Conservation (phyloP, 148 eudicot genomes). For the Euryodendron excelsum region DNA sequence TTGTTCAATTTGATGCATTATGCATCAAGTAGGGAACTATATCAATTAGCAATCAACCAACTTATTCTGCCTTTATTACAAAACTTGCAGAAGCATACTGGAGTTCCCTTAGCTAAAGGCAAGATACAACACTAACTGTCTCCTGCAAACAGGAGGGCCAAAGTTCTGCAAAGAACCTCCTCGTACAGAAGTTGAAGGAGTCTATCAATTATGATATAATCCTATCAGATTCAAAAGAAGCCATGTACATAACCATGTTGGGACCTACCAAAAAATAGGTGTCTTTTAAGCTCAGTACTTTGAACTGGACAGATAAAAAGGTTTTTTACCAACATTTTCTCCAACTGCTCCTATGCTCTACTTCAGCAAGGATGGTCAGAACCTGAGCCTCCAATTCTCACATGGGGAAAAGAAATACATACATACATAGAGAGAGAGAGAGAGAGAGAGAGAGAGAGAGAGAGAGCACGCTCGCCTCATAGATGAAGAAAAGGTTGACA, state of each 20-base stretch:
- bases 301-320: neutral
- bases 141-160: neutral
- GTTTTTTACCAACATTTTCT: neutral
- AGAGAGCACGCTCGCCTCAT: too few relatives aligned
- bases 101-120: neutral
- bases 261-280: too few relatives aligned
- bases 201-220: neutral
- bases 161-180: neutral
- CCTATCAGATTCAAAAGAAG: neutral
- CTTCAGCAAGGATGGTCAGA: neutral
- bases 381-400: neutral
- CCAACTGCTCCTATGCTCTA: neutral
- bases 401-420: too few relatives aligned
- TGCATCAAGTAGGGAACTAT: neutral
- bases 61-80: neutral
- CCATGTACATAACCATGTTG: neutral
- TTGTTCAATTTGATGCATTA: neutral
- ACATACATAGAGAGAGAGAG: too few relatives aligned
- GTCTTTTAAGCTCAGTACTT: too few relatives aligned
- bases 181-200: neutral
- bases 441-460: too few relatives aligned
- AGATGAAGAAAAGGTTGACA: neutral
- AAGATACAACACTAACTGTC: neutral
- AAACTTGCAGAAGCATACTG: neutral
- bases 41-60: neutral